phyloP scores from a whole-genome alignment of 1,284 basidiomycete genomes.

The Moesziomyces parantarcticus region DNA sequence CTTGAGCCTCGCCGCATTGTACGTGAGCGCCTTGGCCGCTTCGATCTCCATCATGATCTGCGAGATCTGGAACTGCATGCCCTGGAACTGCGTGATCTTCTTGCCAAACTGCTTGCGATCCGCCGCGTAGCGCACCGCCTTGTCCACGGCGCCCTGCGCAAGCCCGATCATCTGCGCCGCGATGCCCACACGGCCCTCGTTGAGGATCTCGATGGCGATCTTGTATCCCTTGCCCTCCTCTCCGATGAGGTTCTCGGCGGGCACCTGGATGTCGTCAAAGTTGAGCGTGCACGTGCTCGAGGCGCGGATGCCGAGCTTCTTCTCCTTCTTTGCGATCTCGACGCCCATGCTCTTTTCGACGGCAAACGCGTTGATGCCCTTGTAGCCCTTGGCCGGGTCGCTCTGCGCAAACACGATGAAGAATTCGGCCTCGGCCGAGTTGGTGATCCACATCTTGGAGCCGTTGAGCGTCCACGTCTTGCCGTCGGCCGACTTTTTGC shows the following conservation, averaged over 20 bases:
- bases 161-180: conserved; percentile 86
- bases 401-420: conserved; percentile 90
- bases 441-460: conserved; percentile 99
- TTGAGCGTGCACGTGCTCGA: conserved; percentile 96
- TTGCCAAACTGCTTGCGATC: conserved; percentile 94
- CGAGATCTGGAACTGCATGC: conserved; percentile 95
- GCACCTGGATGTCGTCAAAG: conserved; percentile 94
- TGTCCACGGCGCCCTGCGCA: conserved; percentile 95
- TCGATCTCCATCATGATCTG: conserved; percentile 86
- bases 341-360: conserved; percentile 97
- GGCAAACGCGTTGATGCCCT: conserved; percentile 97
- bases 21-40: conserved; percentile 89
- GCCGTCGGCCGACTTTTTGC: conserved; percentile 80
- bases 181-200: conserved; percentile 97
- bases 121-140: conserved; percentile 90
- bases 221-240: conserved; percentile 96
- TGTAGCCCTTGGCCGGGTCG: conserved; percentile 95
- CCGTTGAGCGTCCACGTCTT: conserved; percentile 84
- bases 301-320: conserved; percentile 95
- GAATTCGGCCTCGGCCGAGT: conserved; percentile 93
- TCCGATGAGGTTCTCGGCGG: conserved; percentile 92
- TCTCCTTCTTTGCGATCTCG: conserved; percentile 97
- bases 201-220: conserved; percentile 93
- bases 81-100: conserved; percentile 84
- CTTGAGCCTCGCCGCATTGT: conserved; percentile 93